These are phyloP conservation scores for Gentiana macrophylla DNA, from an alignment of 257 asterid species.

Conservation along the genomic window DNA sequence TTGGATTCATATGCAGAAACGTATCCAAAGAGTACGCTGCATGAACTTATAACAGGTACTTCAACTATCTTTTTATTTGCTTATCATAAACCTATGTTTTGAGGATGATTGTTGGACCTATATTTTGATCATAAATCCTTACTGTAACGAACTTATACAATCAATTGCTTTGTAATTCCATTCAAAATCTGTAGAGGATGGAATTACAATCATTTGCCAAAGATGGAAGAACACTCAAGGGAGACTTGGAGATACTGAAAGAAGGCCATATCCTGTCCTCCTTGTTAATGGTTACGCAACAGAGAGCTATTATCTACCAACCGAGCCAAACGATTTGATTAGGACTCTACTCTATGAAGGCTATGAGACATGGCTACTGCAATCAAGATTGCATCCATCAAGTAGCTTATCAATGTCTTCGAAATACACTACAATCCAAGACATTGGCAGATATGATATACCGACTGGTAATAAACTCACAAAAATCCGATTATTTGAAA, in stretches of 20 bases:
- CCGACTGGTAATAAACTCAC: conserved; percentile 25
- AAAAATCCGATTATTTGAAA: background rate
- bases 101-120: background rate
- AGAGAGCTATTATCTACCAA: conserved; percentile 44
- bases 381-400: conserved; percentile 30
- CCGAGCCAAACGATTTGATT: conserved; percentile 42
- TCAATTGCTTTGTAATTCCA: background rate
- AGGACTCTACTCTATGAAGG: conserved; percentile 41
- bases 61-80: background rate
- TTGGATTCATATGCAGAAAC: conserved; percentile 10
- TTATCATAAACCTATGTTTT: background rate
- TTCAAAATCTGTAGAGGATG: conserved; percentile 29
- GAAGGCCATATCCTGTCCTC: conserved; percentile 23
- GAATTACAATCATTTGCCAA: conserved; percentile 23
- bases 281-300: conserved; percentile 45
- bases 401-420: conserved; percentile 23
- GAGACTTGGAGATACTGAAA: conserved; percentile 10
- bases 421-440: conserved; percentile 28
- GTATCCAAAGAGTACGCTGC: conserved; percentile 25
- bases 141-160: no score
- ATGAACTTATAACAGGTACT: conserved; percentile 40
- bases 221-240: conserved; percentile 27
- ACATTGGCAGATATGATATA: conserved; percentile 40
- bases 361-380: conserved; percentile 35
- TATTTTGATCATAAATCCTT: background rate